Evolutionary conservation across 139 green algal species (phyloP).

Genomic region (Astrephomene gubernaculifera): DNA sequence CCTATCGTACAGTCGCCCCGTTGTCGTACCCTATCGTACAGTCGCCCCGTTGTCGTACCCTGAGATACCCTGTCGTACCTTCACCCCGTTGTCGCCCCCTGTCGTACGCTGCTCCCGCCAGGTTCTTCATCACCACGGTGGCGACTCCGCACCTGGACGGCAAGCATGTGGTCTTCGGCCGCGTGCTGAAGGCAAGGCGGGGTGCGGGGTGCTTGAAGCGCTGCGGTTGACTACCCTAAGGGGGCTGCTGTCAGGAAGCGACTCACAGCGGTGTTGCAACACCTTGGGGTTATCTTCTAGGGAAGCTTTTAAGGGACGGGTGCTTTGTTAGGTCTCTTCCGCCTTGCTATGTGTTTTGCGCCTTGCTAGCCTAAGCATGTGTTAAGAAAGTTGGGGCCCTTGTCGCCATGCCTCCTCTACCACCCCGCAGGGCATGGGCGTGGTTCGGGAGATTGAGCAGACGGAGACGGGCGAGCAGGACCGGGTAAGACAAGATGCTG

Average conservation of each 20-base stretch:
- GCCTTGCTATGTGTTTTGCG: too few species aligned
- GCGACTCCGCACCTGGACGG: conserved; percentile 72
- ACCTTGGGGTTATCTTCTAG: too few species aligned
- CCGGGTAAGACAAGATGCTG: conserved; percentile 13
- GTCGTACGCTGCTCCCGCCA: neutral
- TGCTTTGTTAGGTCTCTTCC: too few species aligned
- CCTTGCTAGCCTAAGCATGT: too few species aligned
- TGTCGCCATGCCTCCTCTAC: neutral
- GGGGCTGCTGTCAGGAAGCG: too few species aligned
- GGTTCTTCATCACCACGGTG: conserved; percentile 65
- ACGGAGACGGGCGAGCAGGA: conserved; percentile 51
- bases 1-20: too few species aligned
- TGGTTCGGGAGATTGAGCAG: conserved; percentile 64
- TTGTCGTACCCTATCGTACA: too few species aligned
- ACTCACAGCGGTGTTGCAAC: too few species aligned
- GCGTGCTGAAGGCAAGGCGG: conserved; percentile 54
- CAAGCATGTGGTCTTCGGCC: conserved; percentile 81
- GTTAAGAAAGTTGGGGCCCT: neutral
- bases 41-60: too few species aligned
- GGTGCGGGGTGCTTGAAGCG: too few species aligned
- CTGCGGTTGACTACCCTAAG: too few species aligned
- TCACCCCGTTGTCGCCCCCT: neutral
- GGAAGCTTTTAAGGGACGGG: too few species aligned
- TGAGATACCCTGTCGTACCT: neutral
- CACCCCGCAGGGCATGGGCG: conserved; percentile 63